Base-by-base conservation (phyloP, 2,329 filamentous ascomycete genomes). In the Nakataea oryzae region DNA sequence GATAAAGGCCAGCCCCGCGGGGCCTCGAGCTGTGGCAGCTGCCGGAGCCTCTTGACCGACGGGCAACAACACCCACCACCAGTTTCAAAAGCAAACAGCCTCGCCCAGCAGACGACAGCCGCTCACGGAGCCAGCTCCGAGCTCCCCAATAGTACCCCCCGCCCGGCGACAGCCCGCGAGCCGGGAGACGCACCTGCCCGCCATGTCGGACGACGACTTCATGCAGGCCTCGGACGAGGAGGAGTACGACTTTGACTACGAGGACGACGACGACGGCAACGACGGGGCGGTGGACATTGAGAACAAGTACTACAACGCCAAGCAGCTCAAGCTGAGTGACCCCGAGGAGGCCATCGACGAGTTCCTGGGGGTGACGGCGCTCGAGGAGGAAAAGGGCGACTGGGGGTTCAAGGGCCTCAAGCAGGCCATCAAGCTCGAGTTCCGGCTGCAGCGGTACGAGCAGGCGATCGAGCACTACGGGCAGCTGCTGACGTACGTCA, bases 261-360 rank as follows among this genome's bases (percentile, higher is more conserved):
- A 97, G 73, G 95, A 92, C 69, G 77, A 87, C 63, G 91, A 92
- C 67, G 91, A 96, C 62, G 92, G 95, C 59, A 90, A 96, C 56
- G 86, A 84, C 34, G 92, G 88, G 63, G 91, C 97, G 73, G 90
- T 97, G 69, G 92, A 93, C 68, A 96, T 97, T 73, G 95, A 99
- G 74, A 99, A 99, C 80, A 97, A 96, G 78, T 99, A 99, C 80
- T 99, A 97, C 82, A 97, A 97, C 76, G 95, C 95, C 56, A 99
- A 99, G 77, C 93, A 97, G 78, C 87, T 96, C 73, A 99, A 97
- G 79, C 81, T 81, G 56, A 87, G 88, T 65, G 91, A 93, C 63
- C 92, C 93, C 0, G 86, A 95, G 70, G 91, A 91, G 68, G 95
- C 95, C 2, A 89, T 99, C 62, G 86, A 87, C 47, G 93, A 97